A percentile compares a stretch with the other conserved stretches of the same genome.
These are phyloP conservation scores for Ceratonia siliqua DNA, from an alignment of 306 rosid genomes.

Conservation along the genomic window DNA sequence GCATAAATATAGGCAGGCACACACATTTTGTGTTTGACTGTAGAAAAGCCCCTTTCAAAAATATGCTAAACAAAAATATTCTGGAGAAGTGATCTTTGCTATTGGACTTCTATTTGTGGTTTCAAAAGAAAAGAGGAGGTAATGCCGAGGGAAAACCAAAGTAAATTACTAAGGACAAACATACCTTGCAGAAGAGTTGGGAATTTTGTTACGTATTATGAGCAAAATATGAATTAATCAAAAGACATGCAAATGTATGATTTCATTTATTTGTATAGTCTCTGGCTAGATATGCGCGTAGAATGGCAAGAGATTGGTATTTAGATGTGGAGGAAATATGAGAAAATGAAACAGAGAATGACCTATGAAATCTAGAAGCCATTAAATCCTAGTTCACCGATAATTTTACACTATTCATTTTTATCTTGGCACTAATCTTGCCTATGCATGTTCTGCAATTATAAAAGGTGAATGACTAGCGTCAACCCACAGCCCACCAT, in stretches of 20 bases:
- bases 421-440: no score
- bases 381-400: no score
- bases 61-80: neutral
- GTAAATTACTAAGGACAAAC: conserved; percentile 8
- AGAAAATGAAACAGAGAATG: neutral
- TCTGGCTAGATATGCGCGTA: neutral
- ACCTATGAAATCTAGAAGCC: conserved; percentile 5
- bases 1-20: neutral
- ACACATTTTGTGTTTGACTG: neutral
- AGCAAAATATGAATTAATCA: conserved; percentile 1
- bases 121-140: neutral
- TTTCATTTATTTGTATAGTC: conserved; percentile 5
- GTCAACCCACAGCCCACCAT: no score
- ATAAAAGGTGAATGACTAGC: no score
- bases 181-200: conserved; percentile 1
- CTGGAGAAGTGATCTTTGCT: neutral
- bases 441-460: no score
- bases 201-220: conserved; percentile 10
- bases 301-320: neutral
- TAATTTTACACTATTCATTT: no score
- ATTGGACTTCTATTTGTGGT: conserved; percentile 14
- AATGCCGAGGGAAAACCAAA: neutral
- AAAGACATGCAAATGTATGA: conserved; percentile 6
- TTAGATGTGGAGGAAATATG: conserved; percentile 5
- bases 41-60: neutral